A percentile compares a stretch with the other conserved stretches of the same genome.
Evolutionary conservation across 495 filamentous ascomycete species (phyloP).

Genomic region (Thermochaetoides thermophila): DNA sequence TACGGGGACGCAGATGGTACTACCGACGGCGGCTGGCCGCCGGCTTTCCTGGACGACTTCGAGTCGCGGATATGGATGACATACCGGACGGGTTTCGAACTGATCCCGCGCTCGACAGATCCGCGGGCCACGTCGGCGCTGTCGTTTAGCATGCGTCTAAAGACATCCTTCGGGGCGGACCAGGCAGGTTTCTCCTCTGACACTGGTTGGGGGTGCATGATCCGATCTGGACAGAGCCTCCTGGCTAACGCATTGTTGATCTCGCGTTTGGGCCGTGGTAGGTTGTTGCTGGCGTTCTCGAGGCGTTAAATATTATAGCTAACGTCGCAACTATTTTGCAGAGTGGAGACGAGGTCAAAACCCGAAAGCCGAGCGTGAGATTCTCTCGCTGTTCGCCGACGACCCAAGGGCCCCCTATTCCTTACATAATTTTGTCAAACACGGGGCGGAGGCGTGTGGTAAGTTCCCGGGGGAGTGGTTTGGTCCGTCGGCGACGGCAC

Average conservation of each 20-base stretch:
- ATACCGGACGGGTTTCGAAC: conserved; percentile 75
- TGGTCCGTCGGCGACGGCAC: conserved; percentile 93
- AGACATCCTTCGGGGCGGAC: conserved; percentile 67
- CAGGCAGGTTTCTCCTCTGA: conserved; percentile 80
- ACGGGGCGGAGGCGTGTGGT: conserved; percentile 76
- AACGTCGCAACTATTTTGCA: conserved; percentile 16
- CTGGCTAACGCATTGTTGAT: conserved; percentile 71
- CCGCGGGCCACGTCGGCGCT: conserved; percentile 53
- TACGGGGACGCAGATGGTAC: conserved; percentile 34
- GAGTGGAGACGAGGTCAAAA: conserved; percentile 63
- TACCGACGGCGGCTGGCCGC: conserved; percentile 61
- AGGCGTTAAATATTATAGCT: neutral
- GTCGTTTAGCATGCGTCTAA: conserved; percentile 73
- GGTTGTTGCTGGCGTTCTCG: conserved; percentile 6
- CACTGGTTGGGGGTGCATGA: conserved; percentile 98
- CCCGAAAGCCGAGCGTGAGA: conserved; percentile 45
- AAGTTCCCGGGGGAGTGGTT: conserved; percentile 98
- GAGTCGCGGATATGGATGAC: conserved; percentile 94
- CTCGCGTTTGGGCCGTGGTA: conserved; percentile 67
- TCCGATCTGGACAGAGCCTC: conserved; percentile 85
- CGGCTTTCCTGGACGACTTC: conserved; percentile 78
- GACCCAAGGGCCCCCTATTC: conserved; percentile 78
- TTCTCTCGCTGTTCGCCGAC: conserved; percentile 83
- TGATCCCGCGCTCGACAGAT: conserved; percentile 67
- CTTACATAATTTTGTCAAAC: conserved; percentile 83